phyloP scores from a whole-genome alignment of 805 yeast genomes.

The Candida palmyrensis region DNA sequence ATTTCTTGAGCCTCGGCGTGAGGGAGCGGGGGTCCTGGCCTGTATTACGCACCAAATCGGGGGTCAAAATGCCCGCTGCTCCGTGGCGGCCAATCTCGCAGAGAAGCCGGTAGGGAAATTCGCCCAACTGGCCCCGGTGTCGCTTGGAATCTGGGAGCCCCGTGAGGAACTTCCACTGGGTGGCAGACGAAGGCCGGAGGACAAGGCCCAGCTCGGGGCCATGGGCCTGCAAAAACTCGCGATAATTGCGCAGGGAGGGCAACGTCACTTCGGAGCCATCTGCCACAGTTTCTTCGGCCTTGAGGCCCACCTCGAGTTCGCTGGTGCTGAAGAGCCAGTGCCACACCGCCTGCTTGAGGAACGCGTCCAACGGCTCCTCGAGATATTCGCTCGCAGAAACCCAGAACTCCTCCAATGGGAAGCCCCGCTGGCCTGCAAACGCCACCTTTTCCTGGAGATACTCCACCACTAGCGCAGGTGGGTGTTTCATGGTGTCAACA shows the following conservation, averaged over 20 bases:
- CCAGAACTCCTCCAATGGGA: slow-evolving; percentile 26
- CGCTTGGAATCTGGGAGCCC: slow-evolving; percentile 42
- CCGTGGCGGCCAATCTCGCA: slow-evolving; percentile 57
- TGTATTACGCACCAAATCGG: slow-evolving; percentile 50
- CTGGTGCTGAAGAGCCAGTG: slow-evolving; percentile 27
- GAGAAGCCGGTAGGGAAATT: slow-evolving; percentile 47
- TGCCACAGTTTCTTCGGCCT: slow-evolving; percentile 3
- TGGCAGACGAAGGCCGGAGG: slow-evolving; percentile 44
- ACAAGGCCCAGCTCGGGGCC: slow-evolving; percentile 12
- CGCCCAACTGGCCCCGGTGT: slow-evolving; percentile 50
- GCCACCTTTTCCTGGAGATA: slow-evolving; percentile 21
- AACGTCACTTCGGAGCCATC: slow-evolving; percentile 11
- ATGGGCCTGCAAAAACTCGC: slow-evolving; percentile 11
- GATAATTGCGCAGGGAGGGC: slow-evolving; percentile 12
- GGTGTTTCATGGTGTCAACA: slow-evolving; percentile 11
- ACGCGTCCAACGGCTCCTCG: slow-evolving; percentile 20
- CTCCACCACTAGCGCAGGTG: slow-evolving; percentile 22
- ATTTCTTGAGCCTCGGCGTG: slow-evolving; percentile 53
- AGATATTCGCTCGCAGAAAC: slow-evolving; percentile 13
- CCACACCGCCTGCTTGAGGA: slow-evolving; percentile 37
- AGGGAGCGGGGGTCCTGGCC: slow-evolving; percentile 70
- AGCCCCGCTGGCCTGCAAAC: slow-evolving; percentile 28
- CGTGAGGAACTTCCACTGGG: slow-evolving; percentile 53
- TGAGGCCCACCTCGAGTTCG: neutral
- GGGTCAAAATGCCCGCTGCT: slow-evolving; percentile 52